Evolutionary conservation across 345 rosid species (phyloP).

Genomic region (Stellera chamaejasme): DNA sequence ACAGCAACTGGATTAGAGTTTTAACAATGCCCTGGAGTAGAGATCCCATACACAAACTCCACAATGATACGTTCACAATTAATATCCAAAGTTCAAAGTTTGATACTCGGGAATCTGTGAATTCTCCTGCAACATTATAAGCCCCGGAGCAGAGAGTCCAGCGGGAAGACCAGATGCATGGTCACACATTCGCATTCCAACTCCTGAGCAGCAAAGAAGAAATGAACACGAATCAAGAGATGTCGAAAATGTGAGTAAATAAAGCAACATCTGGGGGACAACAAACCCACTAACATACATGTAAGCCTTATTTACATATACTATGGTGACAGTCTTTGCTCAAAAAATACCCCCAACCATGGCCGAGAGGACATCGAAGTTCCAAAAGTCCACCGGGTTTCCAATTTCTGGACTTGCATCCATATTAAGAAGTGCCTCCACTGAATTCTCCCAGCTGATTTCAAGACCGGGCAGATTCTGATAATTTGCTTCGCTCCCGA

Average conservation of each 20-base stretch:
- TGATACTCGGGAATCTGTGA: constrained; percentile 15
- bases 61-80: constrained; percentile 21
- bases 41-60: neutral
- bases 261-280: constrained; percentile 8
- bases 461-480: constrained; percentile 44
- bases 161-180: constrained; percentile 23
- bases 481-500: constrained; percentile 40
- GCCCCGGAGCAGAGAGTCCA: constrained; percentile 19
- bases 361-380: constrained; percentile 55
- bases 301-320: constrained; percentile 69
- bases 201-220: constrained; percentile 23
- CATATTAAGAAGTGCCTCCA: constrained; percentile 51
- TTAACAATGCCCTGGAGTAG: no score
- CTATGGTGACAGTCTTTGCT: constrained; percentile 13
- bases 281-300: constrained; percentile 36
- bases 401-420: constrained; percentile 50
- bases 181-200: constrained; percentile 22
- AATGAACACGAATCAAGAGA: neutral
- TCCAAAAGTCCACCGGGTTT: constrained; percentile 66
- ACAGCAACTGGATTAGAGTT: no score
- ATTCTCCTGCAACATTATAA: constrained; percentile 12
- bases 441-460: constrained; percentile 60
- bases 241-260: constrained; percentile 7
- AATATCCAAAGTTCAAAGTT: constrained; percentile 16
- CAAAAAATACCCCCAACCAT: constrained; percentile 47